Percentiles rank a stretch among this genome's conserved stretches.
These are phyloP conservation scores for Curvularia verruculosa DNA, from an alignment of 2,329 filamentous ascomycete genomes.

Conservation along the genomic window DNA sequence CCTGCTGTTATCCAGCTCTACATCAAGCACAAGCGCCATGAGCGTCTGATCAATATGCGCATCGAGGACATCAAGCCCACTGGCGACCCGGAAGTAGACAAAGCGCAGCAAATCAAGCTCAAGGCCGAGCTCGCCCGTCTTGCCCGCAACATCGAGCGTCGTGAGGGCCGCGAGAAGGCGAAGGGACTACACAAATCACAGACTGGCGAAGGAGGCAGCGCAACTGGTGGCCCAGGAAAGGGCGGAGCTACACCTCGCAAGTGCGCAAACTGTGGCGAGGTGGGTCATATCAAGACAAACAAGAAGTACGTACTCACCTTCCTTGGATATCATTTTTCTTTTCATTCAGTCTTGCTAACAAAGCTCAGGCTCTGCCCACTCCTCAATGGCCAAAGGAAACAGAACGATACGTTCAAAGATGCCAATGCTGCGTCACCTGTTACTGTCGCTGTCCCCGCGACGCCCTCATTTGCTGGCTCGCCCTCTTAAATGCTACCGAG, in stretches of 20 bases:
- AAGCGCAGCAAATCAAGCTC: conserved; percentile 66
- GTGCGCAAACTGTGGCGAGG: conserved; percentile 95
- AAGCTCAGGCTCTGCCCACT: conserved; percentile 45
- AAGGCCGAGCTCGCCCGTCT: conserved; percentile 80
- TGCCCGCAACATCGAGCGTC: conserved; percentile 87
- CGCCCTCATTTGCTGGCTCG: conserved; percentile 24
- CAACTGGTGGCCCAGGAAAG: conserved; percentile 53
- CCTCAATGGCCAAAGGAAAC: conserved; percentile 48
- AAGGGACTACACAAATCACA: conserved; percentile 64
- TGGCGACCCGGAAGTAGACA: conserved; percentile 70
- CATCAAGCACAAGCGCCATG: conserved; percentile 74
- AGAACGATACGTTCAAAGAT: conserved; percentile 48
- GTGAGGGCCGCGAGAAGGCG: conserved; percentile 87
- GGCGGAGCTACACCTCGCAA: conserved; percentile 71
- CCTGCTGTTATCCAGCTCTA: conserved; percentile 89
- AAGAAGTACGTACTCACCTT: conserved; percentile 73
- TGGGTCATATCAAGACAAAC: conserved; percentile 98
- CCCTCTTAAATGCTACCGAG: conserved; percentile 1
- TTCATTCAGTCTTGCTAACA: conserved; percentile 25
- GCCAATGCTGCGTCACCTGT: conserved; percentile 39
- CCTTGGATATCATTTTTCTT: background rate
- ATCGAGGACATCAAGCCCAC: conserved; percentile 69
- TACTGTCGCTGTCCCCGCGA: conserved; percentile 17
- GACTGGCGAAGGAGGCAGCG: conserved; percentile 51
- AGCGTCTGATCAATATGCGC: conserved; percentile 75